These are phyloP conservation scores for Vanderwaltozyma verrucispora DNA, from an alignment of 805 yeast species.

Conservation along the genomic window DNA sequence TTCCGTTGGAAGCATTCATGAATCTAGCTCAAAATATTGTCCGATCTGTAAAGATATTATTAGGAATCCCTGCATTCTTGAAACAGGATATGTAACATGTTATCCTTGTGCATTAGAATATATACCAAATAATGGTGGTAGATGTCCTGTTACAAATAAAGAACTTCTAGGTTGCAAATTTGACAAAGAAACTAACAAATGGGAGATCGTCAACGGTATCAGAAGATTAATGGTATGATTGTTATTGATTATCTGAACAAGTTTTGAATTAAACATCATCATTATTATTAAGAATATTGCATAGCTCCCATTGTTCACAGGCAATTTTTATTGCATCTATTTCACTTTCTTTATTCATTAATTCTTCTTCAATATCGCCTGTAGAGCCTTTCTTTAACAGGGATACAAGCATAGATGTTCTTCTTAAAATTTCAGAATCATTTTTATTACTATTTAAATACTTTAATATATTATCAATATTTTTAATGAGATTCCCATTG, in stretches of 20 bases:
- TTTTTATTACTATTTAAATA: constrained; percentile 10
- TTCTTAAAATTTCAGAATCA: constrained; percentile 9
- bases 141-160: constrained; percentile 78
- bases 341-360: constrained; percentile 20
- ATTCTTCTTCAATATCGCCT: constrained; percentile 17
- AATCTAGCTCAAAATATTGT: constrained; percentile 35
- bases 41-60: constrained; percentile 59
- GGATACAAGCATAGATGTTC: constrained; percentile 14
- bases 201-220: constrained; percentile 71
- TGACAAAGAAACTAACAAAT: constrained; percentile 44
- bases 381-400: constrained; percentile 15
- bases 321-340: constrained; percentile 14
- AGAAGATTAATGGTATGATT: constrained; percentile 57
- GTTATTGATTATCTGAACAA: too few relatives aligned
- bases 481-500: constrained; percentile 6
- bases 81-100: constrained; percentile 86
- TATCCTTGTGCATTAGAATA: constrained; percentile 72
- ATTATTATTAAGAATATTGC: background rate
- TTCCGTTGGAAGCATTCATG: constrained; percentile 1
- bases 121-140: constrained; percentile 39
- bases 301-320: constrained; percentile 23
- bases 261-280: background rate
- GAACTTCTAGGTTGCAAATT: constrained; percentile 61
- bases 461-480: constrained; percentile 12
- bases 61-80: constrained; percentile 75